These are phyloP conservation scores for Dendrobium catenatum DNA, from an alignment of 106 monocot species.

Conservation along the genomic window DNA sequence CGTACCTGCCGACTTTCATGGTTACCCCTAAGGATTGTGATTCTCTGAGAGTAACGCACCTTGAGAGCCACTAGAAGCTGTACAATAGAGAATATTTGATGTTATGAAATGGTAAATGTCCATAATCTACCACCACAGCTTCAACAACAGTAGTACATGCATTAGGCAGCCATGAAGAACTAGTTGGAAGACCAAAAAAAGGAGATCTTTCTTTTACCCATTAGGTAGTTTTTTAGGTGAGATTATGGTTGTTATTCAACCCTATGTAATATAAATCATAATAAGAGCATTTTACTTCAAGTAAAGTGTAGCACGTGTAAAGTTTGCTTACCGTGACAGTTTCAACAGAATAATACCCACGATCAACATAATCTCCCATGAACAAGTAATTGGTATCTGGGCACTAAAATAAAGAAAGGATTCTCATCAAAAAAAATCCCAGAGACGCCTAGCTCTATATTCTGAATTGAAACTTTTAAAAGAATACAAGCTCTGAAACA, in stretches of 20 bases:
- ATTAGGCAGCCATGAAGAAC: not conserved
- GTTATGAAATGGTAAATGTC: not conserved
- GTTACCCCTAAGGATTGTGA: slow-evolving; percentile 95
- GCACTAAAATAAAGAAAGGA: slow-evolving; percentile 48
- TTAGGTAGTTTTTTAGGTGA: not conserved
- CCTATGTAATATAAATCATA: not conserved
- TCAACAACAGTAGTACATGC: not conserved
- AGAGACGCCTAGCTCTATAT: not conserved
- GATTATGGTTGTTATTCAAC: not conserved
- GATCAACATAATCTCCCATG: slow-evolving; percentile 99
- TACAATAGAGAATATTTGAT: not conserved
- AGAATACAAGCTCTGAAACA: not conserved
- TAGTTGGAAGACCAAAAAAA: not conserved
- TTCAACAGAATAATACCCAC: slow-evolving; percentile 99
- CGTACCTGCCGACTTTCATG: slow-evolving; percentile 98
- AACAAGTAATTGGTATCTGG: slow-evolving; percentile 99
- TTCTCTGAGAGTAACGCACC: slow-evolving; percentile 91
- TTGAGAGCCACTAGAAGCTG: slow-evolving; percentile 96
- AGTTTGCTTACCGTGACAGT: slow-evolving; percentile 76
- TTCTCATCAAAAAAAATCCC: slow-evolving; percentile 2
- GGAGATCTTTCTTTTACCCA: not conserved
- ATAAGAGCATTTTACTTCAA: not conserved
- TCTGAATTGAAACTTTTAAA: not conserved
- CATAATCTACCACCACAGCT: not conserved
- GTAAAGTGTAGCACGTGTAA: not conserved